phyloP scores from a whole-genome alignment of 1,139 yeast species.

The Geotrichum aggregatum region DNA sequence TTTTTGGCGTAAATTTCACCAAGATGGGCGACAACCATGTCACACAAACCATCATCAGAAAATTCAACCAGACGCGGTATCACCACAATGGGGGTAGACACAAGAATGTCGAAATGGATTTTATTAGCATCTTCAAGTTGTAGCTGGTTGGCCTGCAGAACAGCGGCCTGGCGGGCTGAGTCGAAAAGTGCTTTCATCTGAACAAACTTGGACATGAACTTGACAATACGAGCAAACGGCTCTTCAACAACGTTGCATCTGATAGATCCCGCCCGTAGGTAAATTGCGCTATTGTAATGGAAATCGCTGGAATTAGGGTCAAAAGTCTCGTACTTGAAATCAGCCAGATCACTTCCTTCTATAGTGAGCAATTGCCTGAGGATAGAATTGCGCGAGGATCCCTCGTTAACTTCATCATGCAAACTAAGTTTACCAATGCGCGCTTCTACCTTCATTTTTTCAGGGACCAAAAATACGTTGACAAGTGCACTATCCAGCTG shows the following conservation, averaged over 20 bases:
- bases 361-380: constrained; percentile 68
- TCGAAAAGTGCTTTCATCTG: constrained; percentile 86
- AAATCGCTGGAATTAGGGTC: constrained; percentile 43
- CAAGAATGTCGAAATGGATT: constrained; percentile 65
- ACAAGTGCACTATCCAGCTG: constrained; percentile 71
- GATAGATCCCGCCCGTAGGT: constrained; percentile 70
- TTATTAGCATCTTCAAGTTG: constrained; percentile 59
- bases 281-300: constrained; percentile 56
- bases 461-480: constrained; percentile 64
- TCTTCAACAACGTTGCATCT: constrained; percentile 75
- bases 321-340: constrained; percentile 75
- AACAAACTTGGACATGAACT: constrained; percentile 69
- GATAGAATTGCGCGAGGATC: constrained; percentile 55
- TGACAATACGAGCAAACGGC: constrained; percentile 63
- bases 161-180: constrained; percentile 80
- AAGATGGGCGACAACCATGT: constrained; percentile 63
- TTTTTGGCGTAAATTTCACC: constrained; percentile 82
- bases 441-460: constrained; percentile 69
- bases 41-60: constrained; percentile 39
- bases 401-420: constrained; percentile 69
- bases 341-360: constrained; percentile 80
- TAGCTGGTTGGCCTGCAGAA: constrained; percentile 61
- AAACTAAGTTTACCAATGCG: constrained; percentile 75
- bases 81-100: constrained; percentile 77
- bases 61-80: constrained; percentile 55